Evolutionary conservation across 2,329 filamentous ascomycete genomes (phyloP), one percentile per base, ranked within the genome.

Genomic region (Macroventuria anomochaeta): DNA sequence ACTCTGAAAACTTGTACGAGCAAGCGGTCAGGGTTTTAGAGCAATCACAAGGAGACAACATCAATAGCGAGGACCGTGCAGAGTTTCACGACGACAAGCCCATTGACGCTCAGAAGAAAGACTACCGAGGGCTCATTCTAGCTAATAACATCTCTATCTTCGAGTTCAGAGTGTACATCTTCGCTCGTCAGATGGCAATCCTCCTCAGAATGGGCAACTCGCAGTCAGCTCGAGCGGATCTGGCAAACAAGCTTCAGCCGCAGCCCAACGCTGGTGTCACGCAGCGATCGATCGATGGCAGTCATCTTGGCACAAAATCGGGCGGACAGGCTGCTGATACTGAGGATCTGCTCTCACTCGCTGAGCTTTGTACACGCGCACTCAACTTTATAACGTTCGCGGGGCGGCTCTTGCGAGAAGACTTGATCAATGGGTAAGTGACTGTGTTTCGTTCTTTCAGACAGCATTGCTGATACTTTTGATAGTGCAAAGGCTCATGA

Each of bases 61-160:
- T 39, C 21, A 48, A 62, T 2, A 57, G 57, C 25, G 54, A 50
- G 20, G 49, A 48, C 17, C 52, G 55, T 26, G 34, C 63, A 10
- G 61, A 58, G 6, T 59, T 73, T 12, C 67, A 70, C 31, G 67
- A 73, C 23, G 67, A 69, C 11, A 69, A 66, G 32, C 75, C 75
- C 1, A 70, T 79, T 17, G 71, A 73, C 50, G 67, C 73, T 4
- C 62, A 61, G 58, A 81, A 79, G 64, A 96, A 96, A 72, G 84
- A 90, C 1, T 99, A 97, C 70, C 86, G 93, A 44, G 91, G 96
- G 52, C 85, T 96, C 65, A 99, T 99, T 41, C 80, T 99, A 32
- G 88, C 90, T 12, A 99, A 96, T 77, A 90, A 96, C 61, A 96
- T 99, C 29, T 99, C 95, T 0, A 82, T 96, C 2, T 97, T 97